phyloP scores from a whole-genome alignment of 2,329 filamentous ascomycete genomes.

The Stemphylium vesicarium region DNA sequence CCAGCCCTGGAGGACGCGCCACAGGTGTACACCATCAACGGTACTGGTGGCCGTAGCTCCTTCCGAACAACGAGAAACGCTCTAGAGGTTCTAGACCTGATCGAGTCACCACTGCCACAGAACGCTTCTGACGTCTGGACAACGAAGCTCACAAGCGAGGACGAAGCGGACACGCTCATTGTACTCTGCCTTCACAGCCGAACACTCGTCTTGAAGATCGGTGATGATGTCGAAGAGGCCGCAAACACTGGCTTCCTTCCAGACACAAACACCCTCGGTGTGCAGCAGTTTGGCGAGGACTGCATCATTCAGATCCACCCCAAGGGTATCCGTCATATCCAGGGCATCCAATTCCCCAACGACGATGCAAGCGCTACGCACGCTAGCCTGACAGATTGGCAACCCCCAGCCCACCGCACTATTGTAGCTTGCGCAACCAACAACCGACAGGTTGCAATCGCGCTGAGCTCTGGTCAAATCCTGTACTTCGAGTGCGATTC shows the following conservation, averaged over 20 bases:
- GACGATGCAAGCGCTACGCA: conserved; percentile 32
- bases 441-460: conserved; percentile 88
- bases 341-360: conserved; percentile 58
- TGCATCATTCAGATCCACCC: conserved; percentile 93
- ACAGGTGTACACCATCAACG: conserved; percentile 93
- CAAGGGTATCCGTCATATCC: conserved; percentile 92
- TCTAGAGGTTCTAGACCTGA: conserved; percentile 89
- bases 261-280: conserved; percentile 85
- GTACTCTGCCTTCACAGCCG: conserved; percentile 91
- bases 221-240: conserved; percentile 95
- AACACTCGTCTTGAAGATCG: conserved; percentile 91
- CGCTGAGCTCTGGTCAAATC: conserved; percentile 93
- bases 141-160: conserved; percentile 79
- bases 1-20: conserved; percentile 90
- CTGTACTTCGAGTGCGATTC: conserved; percentile 98
- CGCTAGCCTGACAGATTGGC: conserved; percentile 87
- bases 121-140: conserved; percentile 96
- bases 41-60: conserved; percentile 84
- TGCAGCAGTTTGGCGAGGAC: conserved; percentile 92
- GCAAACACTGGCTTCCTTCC: conserved; percentile 92
- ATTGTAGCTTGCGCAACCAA: conserved; percentile 96
- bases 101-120: conserved; percentile 89
- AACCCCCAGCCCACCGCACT: conserved; percentile 87
- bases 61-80: conserved; percentile 94
- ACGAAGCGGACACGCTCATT: conserved; percentile 92